Evolutionary conservation across 306 rosid genomes (phyloP).

Genomic region (Boehmeria nivea): DNA sequence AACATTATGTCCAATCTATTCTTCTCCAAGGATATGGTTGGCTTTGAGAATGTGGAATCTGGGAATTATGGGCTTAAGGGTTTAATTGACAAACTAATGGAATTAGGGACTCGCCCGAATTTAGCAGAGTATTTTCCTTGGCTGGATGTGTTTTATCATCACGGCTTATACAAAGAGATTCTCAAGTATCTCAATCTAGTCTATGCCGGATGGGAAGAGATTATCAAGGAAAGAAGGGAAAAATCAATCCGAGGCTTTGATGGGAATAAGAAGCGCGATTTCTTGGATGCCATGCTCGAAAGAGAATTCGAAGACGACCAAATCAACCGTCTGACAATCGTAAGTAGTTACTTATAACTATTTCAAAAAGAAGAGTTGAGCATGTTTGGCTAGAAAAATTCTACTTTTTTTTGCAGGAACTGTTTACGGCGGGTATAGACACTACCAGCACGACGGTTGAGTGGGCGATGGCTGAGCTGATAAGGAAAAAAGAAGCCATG

Average conservation of each 20-base stretch:
- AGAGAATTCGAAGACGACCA: neutral
- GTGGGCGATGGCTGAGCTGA: conserved; percentile 29
- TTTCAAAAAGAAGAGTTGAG: neutral
- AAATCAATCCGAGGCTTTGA: no score
- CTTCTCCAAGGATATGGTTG: neutral
- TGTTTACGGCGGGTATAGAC: conserved; percentile 18
- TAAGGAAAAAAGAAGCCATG: conserved; percentile 15
- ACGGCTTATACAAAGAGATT: no score
- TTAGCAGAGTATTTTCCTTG: no score
- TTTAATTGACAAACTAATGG: neutral
- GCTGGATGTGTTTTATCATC: no score
- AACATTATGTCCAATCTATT: neutral
- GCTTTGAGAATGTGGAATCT: neutral
- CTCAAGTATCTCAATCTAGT: no score
- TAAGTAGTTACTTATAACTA: neutral
- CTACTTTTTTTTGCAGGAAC: conserved; percentile 22
- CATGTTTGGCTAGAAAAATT: no score
- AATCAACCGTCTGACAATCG: neutral
- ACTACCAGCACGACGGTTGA: no score
- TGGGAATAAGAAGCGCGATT: no score
- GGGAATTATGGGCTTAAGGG: neutral
- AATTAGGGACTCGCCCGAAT: neutral
- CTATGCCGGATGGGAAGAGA: no score
- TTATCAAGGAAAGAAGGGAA: no score
- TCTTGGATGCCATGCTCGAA: no score